Evolutionary conservation across 371 early-diverging fungal genomes (phyloP), one percentile per base, ranked within the genome.

Genomic region (Nosema muscidifuracis): DNA sequence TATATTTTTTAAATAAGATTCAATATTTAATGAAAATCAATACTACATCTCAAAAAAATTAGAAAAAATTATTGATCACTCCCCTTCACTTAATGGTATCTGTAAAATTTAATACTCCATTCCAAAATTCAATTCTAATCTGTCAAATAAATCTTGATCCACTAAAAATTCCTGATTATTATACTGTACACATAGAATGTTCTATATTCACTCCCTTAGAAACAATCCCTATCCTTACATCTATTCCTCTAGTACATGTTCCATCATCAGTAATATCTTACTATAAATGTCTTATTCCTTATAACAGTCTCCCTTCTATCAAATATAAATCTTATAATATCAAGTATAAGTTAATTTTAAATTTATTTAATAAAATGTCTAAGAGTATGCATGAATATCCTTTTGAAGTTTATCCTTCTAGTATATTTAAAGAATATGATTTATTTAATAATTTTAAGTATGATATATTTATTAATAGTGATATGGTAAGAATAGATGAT

Each of bases 251-350:
- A 7, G 2, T 53, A 15, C 24, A 53, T 28, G 55, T 24, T 24
- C 55, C 55, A 7, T 4, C 1, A 53, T 24, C 2, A 2, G 7
- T 26, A 24, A 7, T 7, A 26, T 53, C 24, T 53, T 53, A 9
- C 24, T 53, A 53, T 26, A 53, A 53, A 26, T 53, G 55, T 53
- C 7, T 53, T 28, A 26, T 53, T 7, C 55, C 55, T 53, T 26
- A 26, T 6, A 53, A 53, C 18, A 2, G 26, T 26, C 2, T 26
- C 24, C 55, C 55, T 4, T 7, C 55, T 24, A 24, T 53, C 4
- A 26, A 22, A 1, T 15, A 18, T 26, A 18, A 53, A 12, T 7
- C 2, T 18, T 26, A 26, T 53, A 53, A 12, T 24, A 18, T 53
- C 20, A 3, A 53, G 3, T 53, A 53, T 28, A 26, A 12, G 1